Evolutionary conservation across 768 basidiomycete species (phyloP).

Genomic region (Amylocystis lapponica): DNA sequence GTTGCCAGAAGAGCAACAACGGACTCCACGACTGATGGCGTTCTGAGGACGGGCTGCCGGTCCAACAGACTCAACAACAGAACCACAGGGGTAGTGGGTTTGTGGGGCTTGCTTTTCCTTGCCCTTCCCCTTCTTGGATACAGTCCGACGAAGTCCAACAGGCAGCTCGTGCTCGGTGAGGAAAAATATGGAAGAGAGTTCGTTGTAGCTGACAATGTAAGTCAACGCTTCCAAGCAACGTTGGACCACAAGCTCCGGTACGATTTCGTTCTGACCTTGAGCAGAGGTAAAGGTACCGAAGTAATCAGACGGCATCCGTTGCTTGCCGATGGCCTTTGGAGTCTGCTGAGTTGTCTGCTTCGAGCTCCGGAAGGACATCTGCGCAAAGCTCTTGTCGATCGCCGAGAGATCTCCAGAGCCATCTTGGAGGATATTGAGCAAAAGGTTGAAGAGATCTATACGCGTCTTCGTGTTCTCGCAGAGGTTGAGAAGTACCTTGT

Average conservation of each 20-base stretch:
- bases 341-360: slow-evolving; percentile 40
- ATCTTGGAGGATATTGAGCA: slow-evolving; percentile 92
- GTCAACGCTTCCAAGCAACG: slow-evolving; percentile 89
- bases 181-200: slow-evolving; percentile 86
- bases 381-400: slow-evolving; percentile 91
- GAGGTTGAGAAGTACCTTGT: slow-evolving; percentile 87
- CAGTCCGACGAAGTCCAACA: slow-evolving; percentile 60
- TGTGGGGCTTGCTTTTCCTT: slow-evolving; percentile 83
- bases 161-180: slow-evolving; percentile 91
- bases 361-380: slow-evolving; percentile 70
- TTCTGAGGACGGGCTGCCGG: slow-evolving; percentile 77
- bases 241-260: slow-evolving; percentile 91
- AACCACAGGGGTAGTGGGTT: slow-evolving; percentile 87
- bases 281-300: slow-evolving; percentile 43
- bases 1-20: slow-evolving; percentile 84
- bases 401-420: slow-evolving; percentile 88
- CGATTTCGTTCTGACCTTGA: slow-evolving; percentile 63
- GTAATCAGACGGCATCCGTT: slow-evolving; percentile 53
- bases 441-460: slow-evolving; percentile 87
- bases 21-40: slow-evolving; percentile 88
- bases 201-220: slow-evolving; percentile 82
- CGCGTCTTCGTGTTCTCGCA: slow-evolving; percentile 94
- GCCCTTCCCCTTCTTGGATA: slow-evolving; percentile 87
- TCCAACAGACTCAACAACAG: slow-evolving; percentile 85
- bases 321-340: slow-evolving; percentile 57